These are phyloP conservation scores for Nannochloropsis gaditana DNA, from an alignment of 108 stramenopile genomes.

Conservation along the genomic window DNA sequence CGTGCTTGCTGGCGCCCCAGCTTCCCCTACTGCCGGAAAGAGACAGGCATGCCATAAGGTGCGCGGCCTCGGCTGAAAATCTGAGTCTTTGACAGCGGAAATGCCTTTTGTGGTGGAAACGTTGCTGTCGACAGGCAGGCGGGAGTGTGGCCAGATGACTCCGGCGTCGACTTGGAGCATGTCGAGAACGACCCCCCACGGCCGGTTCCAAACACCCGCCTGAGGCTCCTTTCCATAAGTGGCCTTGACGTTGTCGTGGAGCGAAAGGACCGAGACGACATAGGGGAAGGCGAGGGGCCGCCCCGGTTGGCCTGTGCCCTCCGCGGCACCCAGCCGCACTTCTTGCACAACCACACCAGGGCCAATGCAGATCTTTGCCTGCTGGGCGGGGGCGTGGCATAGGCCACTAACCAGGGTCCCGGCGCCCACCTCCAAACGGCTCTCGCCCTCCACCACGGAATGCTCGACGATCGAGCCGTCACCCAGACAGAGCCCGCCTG, in stretches of 20 bases:
- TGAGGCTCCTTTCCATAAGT: conserved; percentile 18
- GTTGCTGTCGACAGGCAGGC: neutral
- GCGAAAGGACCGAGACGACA: conserved; percentile 31
- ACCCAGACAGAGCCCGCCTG: neutral
- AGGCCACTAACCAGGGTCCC: neutral
- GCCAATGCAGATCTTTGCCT: neutral
- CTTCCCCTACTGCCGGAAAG: conserved; percentile 21
- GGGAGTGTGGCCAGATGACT: conserved; percentile 25
- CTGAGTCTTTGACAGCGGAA: neutral
- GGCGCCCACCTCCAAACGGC: neutral
- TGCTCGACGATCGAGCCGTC: neutral
- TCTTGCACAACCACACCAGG: neutral
- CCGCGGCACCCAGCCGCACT: neutral
- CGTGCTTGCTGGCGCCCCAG: neutral
- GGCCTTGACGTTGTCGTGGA: conserved; percentile 32
- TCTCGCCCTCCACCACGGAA: neutral
- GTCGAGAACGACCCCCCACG: conserved; percentile 26
- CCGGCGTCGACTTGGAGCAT: conserved; percentile 25
- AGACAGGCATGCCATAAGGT: conserved; percentile 30
- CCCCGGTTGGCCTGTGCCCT: neutral
- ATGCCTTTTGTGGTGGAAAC: neutral
- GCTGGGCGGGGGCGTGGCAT: neutral
- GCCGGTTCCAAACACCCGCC: conserved; percentile 30
- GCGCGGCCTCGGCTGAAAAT: neutral
- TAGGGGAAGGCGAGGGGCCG: neutral